Conservation (phyloP, 2,329 filamentous ascomycete genomes). For the Canariomyces notabilis region DNA sequence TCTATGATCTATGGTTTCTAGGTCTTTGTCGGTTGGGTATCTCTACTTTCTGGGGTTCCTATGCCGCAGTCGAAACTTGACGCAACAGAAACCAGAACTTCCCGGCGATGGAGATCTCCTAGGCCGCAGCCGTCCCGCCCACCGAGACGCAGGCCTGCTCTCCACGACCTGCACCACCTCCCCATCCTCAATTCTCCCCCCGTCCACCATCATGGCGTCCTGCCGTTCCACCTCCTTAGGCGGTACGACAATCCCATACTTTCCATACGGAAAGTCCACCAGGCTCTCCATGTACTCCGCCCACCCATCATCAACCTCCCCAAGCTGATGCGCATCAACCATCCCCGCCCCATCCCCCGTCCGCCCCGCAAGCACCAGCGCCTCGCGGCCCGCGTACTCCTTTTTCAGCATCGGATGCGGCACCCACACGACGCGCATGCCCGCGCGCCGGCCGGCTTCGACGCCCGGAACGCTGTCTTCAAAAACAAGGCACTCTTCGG, state of each 20-base stretch:
- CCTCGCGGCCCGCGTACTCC: conserved; percentile 72
- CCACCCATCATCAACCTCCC: conserved; percentile 57
- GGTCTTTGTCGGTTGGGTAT: too few species aligned
- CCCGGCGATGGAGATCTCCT: too few species aligned
- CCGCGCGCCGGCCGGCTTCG: conserved; percentile 82
- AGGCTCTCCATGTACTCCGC: conserved; percentile 49
- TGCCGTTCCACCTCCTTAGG: conserved; percentile 39
- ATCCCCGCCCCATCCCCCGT: conserved; percentile 64
- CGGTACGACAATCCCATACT: conserved; percentile 53
- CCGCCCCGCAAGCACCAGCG: conserved; percentile 75
- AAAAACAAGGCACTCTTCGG: conserved; percentile 90
- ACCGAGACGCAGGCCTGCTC: too few species aligned
- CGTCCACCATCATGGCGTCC: conserved; percentile 40
- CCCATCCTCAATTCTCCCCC: conserved; percentile 21
- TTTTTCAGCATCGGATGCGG: conserved; percentile 74
- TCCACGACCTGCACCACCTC: conserved; percentile 20
- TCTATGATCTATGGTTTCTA: too few species aligned
- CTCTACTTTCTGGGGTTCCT: too few species aligned
- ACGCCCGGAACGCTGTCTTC: conserved; percentile 93
- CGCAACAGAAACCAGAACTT: too few species aligned
- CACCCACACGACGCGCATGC: conserved; percentile 92
- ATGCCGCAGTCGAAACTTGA: too few species aligned
- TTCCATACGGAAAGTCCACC: conserved; percentile 52
- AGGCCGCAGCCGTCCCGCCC: not conserved
- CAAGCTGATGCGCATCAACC: conserved; percentile 49